phyloP scores from a whole-genome alignment of 768 basidiomycete genomes.

The Leucocoprinus birnbaumii region DNA sequence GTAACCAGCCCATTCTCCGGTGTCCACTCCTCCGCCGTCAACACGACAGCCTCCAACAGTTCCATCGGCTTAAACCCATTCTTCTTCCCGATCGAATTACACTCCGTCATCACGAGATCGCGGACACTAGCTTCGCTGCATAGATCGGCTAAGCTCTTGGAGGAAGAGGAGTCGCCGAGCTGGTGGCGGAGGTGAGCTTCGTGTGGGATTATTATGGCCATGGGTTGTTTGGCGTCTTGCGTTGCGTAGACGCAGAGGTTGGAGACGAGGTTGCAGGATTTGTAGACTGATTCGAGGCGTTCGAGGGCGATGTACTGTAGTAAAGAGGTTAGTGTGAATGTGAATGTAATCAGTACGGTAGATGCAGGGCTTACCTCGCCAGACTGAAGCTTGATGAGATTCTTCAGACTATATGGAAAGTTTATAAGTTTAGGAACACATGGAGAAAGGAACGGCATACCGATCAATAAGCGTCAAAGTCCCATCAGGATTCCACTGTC shows the following conservation, averaged over 20 bases:
- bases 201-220: conserved; percentile 84
- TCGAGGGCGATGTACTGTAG: conserved; percentile 87
- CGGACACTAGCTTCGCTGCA: conserved; percentile 55
- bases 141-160: conserved; percentile 45
- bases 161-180: conserved; percentile 43
- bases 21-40: conserved; percentile 89
- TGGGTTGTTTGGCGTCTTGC: conserved; percentile 74
- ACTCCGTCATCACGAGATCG: conserved; percentile 68
- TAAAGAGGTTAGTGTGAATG: background rate
- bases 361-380: conserved; percentile 55
- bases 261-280: conserved; percentile 71
- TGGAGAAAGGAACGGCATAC: conserved; percentile 31
- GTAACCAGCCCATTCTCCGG: conserved; percentile 87
- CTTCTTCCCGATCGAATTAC: conserved; percentile 82
- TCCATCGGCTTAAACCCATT: conserved; percentile 81
- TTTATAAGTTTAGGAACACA: background rate
- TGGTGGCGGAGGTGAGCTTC: conserved; percentile 67
- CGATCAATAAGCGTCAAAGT: conserved; percentile 88
- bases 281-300: conserved; percentile 84
- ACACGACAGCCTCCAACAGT: conserved; percentile 69
- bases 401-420: conserved; percentile 60
- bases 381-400: conserved; percentile 80
- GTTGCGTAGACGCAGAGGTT: conserved; percentile 86
- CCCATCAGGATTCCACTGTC: conserved; percentile 92
- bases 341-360: background rate